Evolutionary conservation across 73 alveolate species (phyloP).

Genomic region (Paramecium tetraurelia): DNA sequence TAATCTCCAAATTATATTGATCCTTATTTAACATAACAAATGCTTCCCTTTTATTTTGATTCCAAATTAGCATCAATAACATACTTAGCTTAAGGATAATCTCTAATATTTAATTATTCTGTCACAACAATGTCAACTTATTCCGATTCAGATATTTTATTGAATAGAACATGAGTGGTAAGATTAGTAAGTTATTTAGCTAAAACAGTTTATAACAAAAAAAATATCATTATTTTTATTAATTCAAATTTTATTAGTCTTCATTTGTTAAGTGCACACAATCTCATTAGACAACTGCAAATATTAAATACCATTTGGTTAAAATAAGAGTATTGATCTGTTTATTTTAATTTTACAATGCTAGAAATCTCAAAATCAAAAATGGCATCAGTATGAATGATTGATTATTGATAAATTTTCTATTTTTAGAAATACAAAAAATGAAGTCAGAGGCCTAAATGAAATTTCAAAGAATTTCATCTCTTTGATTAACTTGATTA

Average conservation of each 20-base stretch:
- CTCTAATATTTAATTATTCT: background rate
- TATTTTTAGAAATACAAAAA: background rate
- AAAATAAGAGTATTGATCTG: too few relatives aligned
- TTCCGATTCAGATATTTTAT: background rate
- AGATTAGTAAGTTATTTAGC: background rate
- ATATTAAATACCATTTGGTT: background rate
- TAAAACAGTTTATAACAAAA: background rate
- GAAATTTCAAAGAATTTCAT: constrained; percentile 8
- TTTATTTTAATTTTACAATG: too few relatives aligned
- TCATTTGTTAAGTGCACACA: background rate
- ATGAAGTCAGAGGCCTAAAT: constrained; percentile 3
- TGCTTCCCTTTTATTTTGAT: background rate
- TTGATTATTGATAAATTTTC: background rate
- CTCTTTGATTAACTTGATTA: background rate
- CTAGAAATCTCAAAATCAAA: background rate
- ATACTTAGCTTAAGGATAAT: background rate
- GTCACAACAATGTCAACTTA: background rate
- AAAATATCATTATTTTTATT: background rate
- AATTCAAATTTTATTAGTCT: background rate
- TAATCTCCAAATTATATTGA: background rate
- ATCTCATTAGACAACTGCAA: background rate
- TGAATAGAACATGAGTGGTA: background rate
- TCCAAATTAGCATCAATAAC: background rate
- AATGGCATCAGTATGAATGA: constrained; percentile 15
- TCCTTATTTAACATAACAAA: background rate